A percentile compares a stretch with the other conserved stretches of the same genome.
These are phyloP conservation scores for Akanthomyces lecanii DNA, from an alignment of 2,329 filamentous ascomycete species.

Conservation along the genomic window DNA sequence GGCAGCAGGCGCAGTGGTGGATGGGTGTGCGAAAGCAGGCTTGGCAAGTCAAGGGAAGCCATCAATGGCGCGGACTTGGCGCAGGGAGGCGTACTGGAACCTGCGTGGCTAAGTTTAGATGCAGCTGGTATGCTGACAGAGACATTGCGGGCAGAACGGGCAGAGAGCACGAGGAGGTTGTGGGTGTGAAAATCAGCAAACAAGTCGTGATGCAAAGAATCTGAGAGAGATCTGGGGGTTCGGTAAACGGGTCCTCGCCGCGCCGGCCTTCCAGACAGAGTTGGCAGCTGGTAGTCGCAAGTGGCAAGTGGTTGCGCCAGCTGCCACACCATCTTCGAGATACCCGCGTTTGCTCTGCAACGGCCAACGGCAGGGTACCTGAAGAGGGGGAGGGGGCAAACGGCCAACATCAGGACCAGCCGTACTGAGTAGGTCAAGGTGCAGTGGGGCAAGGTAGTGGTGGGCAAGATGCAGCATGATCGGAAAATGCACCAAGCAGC, in stretches of 20 bases:
- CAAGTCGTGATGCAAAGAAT: background rate
- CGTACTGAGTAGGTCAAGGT: no score
- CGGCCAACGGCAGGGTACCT: background rate
- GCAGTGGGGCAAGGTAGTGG: background rate
- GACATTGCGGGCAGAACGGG: background rate
- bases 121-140: slow-evolving; percentile 11
- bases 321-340: background rate
- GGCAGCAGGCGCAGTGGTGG: background rate
- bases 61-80: background rate
- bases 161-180: background rate
- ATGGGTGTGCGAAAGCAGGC: background rate
- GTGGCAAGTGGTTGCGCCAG: background rate
- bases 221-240: background rate
- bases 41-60: background rate
- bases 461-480: background rate
- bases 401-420: background rate
- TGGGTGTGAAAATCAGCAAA: no score
- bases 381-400: background rate
- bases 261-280: background rate
- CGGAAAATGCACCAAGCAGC: background rate
- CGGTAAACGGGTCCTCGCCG: background rate
- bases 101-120: background rate
- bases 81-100: background rate
- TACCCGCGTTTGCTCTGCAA: background rate
- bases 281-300: background rate